These are phyloP conservation scores for Cytospora chrysosperma DNA, from an alignment of 2,329 filamentous ascomycete species.

Conservation along the genomic window DNA sequence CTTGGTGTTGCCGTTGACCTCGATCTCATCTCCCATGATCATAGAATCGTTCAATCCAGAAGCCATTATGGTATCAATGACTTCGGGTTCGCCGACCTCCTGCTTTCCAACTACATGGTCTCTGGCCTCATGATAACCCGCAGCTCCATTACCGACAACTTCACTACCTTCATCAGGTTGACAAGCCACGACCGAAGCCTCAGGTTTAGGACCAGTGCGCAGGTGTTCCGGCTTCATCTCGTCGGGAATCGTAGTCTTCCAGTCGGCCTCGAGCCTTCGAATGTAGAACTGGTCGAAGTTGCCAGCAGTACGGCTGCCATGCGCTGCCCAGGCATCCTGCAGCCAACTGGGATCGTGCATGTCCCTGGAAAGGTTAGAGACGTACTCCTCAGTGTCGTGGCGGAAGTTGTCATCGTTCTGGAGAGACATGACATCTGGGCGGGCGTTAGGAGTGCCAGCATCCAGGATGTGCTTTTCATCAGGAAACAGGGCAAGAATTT, in stretches of 20 bases:
- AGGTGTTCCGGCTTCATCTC: constrained; percentile 16
- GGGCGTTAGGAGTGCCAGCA: constrained; percentile 33
- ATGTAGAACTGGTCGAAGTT: constrained; percentile 50
- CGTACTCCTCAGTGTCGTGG: constrained; percentile 42
- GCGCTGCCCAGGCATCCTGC: constrained; percentile 49
- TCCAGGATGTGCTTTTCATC: constrained; percentile 34
- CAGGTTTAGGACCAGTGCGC: not conserved
- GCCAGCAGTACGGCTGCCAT: constrained; percentile 47
- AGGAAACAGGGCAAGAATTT: constrained; percentile 39
- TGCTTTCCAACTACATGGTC: not conserved
- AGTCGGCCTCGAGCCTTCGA: constrained; percentile 47
- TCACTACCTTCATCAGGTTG: not conserved
- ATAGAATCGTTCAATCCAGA: not conserved
- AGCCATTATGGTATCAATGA: not conserved
- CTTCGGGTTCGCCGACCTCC: not conserved
- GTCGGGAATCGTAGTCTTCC: constrained; percentile 35
- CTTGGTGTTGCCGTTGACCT: not conserved
- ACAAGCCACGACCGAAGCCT: not conserved
- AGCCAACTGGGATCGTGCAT: constrained; percentile 55
- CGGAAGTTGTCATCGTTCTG: constrained; percentile 44
- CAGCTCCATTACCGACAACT: not conserved
- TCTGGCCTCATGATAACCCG: too few relatives aligned
- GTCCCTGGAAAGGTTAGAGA: constrained; percentile 45
- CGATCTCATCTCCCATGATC: not conserved
- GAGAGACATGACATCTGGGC: constrained; percentile 38